Conservation (phyloP, 2,329 filamentous ascomycete species). For the Penicillium italicum region DNA sequence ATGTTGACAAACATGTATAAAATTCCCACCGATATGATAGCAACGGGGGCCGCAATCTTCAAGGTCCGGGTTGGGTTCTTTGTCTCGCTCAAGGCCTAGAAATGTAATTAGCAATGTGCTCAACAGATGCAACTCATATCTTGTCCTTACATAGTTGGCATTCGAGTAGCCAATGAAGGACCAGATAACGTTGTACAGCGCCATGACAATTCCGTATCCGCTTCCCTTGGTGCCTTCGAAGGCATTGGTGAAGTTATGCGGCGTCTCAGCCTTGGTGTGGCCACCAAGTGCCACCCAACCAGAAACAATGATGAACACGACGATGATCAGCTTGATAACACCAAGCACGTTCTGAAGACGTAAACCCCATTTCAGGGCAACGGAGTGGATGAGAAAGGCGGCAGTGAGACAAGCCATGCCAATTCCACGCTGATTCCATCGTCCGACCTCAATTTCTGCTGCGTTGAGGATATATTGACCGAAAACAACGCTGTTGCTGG, state of each 20-base stretch:
- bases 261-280: slow-evolving; percentile 36
- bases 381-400: slow-evolving; percentile 48
- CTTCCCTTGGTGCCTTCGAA: slow-evolving; percentile 39
- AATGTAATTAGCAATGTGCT: slow-evolving; percentile 11
- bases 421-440: slow-evolving; percentile 51
- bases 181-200: slow-evolving; percentile 60
- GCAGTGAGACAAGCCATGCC: slow-evolving; percentile 48
- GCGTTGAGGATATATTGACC: slow-evolving; percentile 53
- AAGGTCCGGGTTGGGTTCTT: slow-evolving; percentile 57
- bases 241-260: slow-evolving; percentile 38
- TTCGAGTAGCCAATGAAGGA: slow-evolving; percentile 60
- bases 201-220: slow-evolving; percentile 53
- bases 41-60: slow-evolving; percentile 54
- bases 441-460: slow-evolving; percentile 38
- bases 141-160: slow-evolving; percentile 55
- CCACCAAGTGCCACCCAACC: slow-evolving; percentile 41
- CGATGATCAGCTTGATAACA: slow-evolving; percentile 49
- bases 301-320: slow-evolving; percentile 47
- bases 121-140: slow-evolving; percentile 1
- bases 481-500: slow-evolving; percentile 52
- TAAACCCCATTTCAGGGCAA: slow-evolving; percentile 48
- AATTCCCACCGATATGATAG: slow-evolving; percentile 53
- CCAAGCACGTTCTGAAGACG: slow-evolving; percentile 50
- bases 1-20: slow-evolving; percentile 58
- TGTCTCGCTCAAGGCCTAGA: slow-evolving; percentile 51